A percentile compares a stretch with the other conserved stretches of the same genome.
Evolutionary conservation across 106 monocot genomes (phyloP).

Genomic region (Agapanthus africanus): DNA sequence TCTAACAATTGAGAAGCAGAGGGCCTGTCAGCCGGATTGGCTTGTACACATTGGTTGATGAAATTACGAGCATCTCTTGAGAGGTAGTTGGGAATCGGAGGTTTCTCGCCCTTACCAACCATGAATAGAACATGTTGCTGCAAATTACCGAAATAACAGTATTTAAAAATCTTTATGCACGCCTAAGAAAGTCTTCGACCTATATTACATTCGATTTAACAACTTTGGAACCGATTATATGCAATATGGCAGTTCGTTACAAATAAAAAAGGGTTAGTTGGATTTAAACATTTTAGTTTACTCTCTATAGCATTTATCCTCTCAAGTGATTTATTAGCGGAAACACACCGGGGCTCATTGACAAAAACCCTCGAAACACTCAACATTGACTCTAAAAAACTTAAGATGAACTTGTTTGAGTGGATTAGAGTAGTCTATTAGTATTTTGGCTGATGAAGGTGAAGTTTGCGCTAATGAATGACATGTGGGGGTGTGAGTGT

Average conservation of each 20-base stretch:
- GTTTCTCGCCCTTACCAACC: constrained; percentile 61
- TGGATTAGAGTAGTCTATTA: too few species aligned
- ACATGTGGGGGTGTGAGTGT: too few species aligned
- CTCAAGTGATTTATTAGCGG: neutral
- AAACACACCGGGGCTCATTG: too few species aligned
- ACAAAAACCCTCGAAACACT: too few species aligned
- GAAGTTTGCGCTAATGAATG: too few species aligned
- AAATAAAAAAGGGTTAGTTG: neutral
- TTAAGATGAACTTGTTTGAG: too few species aligned
- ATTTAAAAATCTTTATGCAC: neutral
- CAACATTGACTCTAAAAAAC: too few species aligned
- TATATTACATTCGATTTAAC: neutral
- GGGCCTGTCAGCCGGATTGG: constrained; percentile 60
- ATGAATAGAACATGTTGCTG: constrained; percentile 54
- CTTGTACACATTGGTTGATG: constrained; percentile 61
- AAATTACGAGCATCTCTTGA: constrained; percentile 77
- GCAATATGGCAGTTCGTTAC: neutral
- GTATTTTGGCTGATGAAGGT: too few species aligned
- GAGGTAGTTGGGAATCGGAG: constrained; percentile 46
- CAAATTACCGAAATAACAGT: neutral
- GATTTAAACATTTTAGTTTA: neutral
- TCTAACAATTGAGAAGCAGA: constrained; percentile 52
- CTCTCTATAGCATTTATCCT: neutral
- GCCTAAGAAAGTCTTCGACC: too few species aligned
- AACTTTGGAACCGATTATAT: neutral